Base-by-base conservation (phyloP, 2,329 filamentous ascomycete species). In the Davidsoniella neocaledoniae region DNA sequence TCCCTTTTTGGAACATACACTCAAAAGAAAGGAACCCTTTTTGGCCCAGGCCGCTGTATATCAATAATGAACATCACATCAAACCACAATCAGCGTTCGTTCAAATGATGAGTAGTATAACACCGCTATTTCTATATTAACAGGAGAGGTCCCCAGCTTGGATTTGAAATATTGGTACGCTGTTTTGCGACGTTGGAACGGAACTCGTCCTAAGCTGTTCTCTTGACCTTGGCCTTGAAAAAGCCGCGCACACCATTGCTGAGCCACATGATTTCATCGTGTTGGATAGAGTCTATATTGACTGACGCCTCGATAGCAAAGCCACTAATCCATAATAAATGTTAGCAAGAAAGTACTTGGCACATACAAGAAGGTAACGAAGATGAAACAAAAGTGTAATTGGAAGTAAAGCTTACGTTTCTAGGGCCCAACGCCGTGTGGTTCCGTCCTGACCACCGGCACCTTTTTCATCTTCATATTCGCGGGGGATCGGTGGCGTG, bases 241-340 rank as follows among this genome's bases (percentile, higher is more conserved):
- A 94, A 94, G 0, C 90, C 90, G 55, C 83, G 74, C 1, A 90
- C 82, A 0, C 84, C 87, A 62, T 90, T 95, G 62, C 87, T 94
- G 48, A 95, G 66, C 83, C 86, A 94, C 54, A 88, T 83, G 48
- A 80, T 72, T 62, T 95, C 88, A 1, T 81, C 84, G 55, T 85
- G 70, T 3, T 69, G 60, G 10, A 94, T 62, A 5, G 78, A 78
- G 10, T 71, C 65, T 2, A 68, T 68, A n/a, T 62, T 62, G 14
- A 94, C 68, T 2, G 67, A 63, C 54, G 78, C 73, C 59, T 93
- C 83, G 26, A 72, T 68, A 48, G 76, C 87, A 42, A 91, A 65
- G 0, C 65, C 66, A 52, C 72, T 76, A 45, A 33, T 33, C 8
- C 5, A 33, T 12, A 29, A 16, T 29, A 55, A 51, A 46, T n/a